Evolutionary conservation across 2,329 filamentous ascomycete species (phyloP).

Genomic region (Westerdykella ornata): DNA sequence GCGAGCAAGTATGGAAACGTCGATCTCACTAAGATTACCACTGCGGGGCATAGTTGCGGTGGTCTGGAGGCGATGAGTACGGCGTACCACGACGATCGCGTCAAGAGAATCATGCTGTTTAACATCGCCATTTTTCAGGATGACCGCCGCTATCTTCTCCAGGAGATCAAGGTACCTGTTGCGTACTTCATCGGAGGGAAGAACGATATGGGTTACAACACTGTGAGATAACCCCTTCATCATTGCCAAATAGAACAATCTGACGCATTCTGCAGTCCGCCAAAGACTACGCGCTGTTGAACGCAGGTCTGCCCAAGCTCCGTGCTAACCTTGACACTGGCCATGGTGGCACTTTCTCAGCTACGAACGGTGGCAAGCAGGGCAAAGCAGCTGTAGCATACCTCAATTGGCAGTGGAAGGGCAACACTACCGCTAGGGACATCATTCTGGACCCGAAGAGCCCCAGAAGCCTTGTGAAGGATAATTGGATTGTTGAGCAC

Average conservation of each 20-base stretch:
- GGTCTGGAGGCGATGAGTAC: constrained; percentile 14
- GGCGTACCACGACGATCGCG: constrained; percentile 13
- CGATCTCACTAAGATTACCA: constrained; percentile 14
- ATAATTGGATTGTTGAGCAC: constrained; percentile 15
- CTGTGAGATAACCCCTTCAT: constrained; percentile 7
- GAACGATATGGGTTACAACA: constrained; percentile 14
- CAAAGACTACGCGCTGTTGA: constrained; percentile 14
- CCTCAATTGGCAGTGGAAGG: constrained; percentile 16
- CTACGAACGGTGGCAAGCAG: constrained; percentile 17
- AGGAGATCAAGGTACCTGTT: constrained; percentile 17
- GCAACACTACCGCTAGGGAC: constrained; percentile 14
- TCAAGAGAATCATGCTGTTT: constrained; percentile 4
- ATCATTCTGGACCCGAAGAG: constrained; percentile 9
- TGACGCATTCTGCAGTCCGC: constrained; percentile 4
- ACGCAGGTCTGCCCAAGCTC: constrained; percentile 13
- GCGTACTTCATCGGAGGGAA: constrained; percentile 15
- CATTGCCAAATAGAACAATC: background rate
- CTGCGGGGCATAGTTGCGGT: constrained; percentile 15
- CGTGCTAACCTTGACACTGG: constrained; percentile 17
- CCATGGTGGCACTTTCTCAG: constrained; percentile 15
- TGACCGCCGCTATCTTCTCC: constrained; percentile 13
- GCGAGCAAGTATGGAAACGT: constrained; percentile 17
- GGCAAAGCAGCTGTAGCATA: constrained; percentile 18
- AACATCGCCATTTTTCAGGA: constrained; percentile 19
- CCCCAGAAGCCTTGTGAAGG: constrained; percentile 11